A percentile compares a stretch with the other conserved stretches of the same genome.
phyloP scores from a whole-genome alignment of 805 yeast species.

The Ogataea philodendri region DNA sequence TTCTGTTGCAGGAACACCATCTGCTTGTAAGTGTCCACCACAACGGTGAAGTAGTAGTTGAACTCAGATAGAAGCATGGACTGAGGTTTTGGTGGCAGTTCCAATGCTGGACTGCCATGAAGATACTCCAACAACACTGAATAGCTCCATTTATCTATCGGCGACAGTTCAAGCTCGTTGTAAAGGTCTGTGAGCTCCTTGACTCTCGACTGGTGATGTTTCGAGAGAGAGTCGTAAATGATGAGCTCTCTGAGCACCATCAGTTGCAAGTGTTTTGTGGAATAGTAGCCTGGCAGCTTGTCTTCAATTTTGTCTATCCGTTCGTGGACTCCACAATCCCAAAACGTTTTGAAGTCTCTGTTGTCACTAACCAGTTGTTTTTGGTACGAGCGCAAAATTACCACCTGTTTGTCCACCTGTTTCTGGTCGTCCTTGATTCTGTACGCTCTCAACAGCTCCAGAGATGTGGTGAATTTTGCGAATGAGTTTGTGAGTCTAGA shows the following conservation, averaged over 20 bases:
- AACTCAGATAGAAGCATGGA: constrained; percentile 21
- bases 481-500: constrained; percentile 50
- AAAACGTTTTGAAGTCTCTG: constrained; percentile 55
- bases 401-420: constrained; percentile 15
- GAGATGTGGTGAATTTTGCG: constrained; percentile 38
- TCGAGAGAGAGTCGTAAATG: constrained; percentile 33
- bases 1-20: constrained; percentile 16
- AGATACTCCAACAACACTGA: constrained; percentile 17
- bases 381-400: constrained; percentile 19
- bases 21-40: constrained; percentile 25
- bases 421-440: constrained; percentile 31
- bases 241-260: constrained; percentile 41
- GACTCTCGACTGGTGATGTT: constrained; percentile 25
- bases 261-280: constrained; percentile 32
- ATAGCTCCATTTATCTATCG: constrained; percentile 38
- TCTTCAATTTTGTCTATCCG: constrained; percentile 21
- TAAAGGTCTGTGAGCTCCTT: constrained; percentile 14
- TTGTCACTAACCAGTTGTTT: constrained; percentile 46
- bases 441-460: constrained; percentile 35
- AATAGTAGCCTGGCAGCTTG: constrained; percentile 26
- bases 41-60: constrained; percentile 23
- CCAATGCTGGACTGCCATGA: constrained; percentile 1
- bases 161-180: constrained; percentile 28
- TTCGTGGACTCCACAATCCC: constrained; percentile 47
- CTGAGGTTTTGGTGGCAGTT: constrained; percentile 18